Evolutionary conservation across 768 basidiomycete species (phyloP).

Genomic region (Russula griseocarnosa): DNA sequence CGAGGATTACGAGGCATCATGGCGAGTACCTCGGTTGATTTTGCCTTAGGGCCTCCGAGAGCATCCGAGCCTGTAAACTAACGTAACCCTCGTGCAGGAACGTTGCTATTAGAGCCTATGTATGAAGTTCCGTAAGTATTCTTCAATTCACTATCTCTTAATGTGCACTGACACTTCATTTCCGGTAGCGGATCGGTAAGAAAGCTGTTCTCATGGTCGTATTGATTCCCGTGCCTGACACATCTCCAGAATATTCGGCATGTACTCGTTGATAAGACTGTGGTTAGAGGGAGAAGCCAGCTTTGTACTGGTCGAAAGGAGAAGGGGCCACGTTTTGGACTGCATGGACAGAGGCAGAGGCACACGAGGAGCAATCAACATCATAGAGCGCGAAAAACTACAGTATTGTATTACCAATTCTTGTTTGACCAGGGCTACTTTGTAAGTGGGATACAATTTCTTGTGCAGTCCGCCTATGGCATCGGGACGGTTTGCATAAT

Average conservation of each 20-base stretch:
- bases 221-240: background rate
- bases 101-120: slow-evolving; percentile 82
- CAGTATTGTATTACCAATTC: slow-evolving; percentile 26
- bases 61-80: background rate
- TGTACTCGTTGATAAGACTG: slow-evolving; percentile 73
- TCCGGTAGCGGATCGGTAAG: slow-evolving; percentile 61
- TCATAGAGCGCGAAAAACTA: slow-evolving; percentile 15
- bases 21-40: slow-evolving; percentile 40
- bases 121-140: slow-evolving; percentile 81
- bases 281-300: slow-evolving; percentile 56
- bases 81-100: slow-evolving; percentile 50
- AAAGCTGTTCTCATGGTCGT: slow-evolving; percentile 10
- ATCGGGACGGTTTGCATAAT: slow-evolving; percentile 14
- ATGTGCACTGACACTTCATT: slow-evolving; percentile 6
- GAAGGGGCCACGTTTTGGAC: slow-evolving; percentile 70
- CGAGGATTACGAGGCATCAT: slow-evolving; percentile 86
- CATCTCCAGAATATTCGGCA: slow-evolving; percentile 62
- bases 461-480: slow-evolving; percentile 9
- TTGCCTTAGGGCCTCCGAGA: background rate
- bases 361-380: slow-evolving; percentile 17
- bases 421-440: slow-evolving; percentile 13
- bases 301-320: slow-evolving; percentile 72
- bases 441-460: slow-evolving; percentile 15
- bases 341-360: slow-evolving; percentile 70
- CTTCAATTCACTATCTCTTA: slow-evolving; percentile 10